A percentile compares a stretch with the other conserved stretches of the same genome.
Evolutionary conservation across 2,329 filamentous ascomycete species (phyloP).

Genomic region (Neonectria punicea): DNA sequence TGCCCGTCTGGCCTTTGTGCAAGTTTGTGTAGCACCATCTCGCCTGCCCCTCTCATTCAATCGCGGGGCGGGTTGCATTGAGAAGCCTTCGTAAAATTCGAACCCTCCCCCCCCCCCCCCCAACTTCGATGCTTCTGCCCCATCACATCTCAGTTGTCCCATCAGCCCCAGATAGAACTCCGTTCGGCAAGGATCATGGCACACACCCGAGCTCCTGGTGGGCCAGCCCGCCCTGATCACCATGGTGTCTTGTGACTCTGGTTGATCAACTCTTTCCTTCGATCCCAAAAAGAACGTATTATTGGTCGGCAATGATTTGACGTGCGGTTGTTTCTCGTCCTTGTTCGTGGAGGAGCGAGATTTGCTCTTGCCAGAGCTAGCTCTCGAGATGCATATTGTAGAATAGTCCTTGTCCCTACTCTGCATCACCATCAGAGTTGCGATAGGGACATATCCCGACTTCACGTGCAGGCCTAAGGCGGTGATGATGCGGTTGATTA

Average conservation of each 20-base stretch:
- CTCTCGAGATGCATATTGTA: slow-evolving; percentile 22
- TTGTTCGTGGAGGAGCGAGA: background rate
- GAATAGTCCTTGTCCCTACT: slow-evolving; percentile 24
- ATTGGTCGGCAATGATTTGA: too few relatives aligned
- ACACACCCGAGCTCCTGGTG: background rate
- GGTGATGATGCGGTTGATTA: background rate
- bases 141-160: background rate
- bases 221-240: too few relatives aligned
- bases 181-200: background rate
- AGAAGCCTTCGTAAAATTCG: background rate
- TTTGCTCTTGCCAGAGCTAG: slow-evolving; percentile 1
- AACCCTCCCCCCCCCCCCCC: background rate
- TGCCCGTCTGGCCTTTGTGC: background rate
- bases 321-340: too few relatives aligned
- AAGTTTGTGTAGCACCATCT: background rate
- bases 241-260: background rate
- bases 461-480: slow-evolving; percentile 3
- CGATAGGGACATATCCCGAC: slow-evolving; percentile 1
- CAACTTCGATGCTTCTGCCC: too few relatives aligned
- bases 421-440: slow-evolving; percentile 19
- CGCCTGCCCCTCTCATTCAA: background rate
- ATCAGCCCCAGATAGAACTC: background rate
- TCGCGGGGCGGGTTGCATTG: background rate
- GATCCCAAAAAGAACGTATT: background rate
- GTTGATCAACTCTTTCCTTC: background rate